These are phyloP conservation scores for Roridomyces roridus DNA, from an alignment of 768 basidiomycete genomes.

Conservation along the genomic window DNA sequence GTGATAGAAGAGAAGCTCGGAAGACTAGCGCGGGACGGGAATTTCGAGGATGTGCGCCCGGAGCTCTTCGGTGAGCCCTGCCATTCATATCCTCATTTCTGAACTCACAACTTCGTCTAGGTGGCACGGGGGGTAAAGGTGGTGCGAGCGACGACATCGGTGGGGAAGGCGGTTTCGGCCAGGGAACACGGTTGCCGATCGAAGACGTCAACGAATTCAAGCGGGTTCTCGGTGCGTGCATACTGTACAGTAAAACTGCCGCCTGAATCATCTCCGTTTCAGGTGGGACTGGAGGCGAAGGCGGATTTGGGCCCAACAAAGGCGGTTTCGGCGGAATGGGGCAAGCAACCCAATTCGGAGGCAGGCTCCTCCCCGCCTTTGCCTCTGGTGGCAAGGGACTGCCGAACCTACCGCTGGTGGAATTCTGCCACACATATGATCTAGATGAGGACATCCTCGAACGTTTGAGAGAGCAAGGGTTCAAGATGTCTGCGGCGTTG, in stretches of 20 bases:
- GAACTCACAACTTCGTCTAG: neutral
- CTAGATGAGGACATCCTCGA: neutral
- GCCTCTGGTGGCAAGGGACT: neutral
- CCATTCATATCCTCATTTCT: neutral
- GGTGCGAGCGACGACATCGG: neutral
- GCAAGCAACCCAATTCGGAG: neutral
- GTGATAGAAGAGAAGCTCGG: no score
- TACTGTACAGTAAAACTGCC: neutral
- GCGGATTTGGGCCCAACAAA: neutral
- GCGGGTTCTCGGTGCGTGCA: neutral
- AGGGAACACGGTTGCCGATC: neutral
- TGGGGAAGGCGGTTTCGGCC: slow-evolving; percentile 1
- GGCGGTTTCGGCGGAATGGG: neutral
- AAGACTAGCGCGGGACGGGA: no score
- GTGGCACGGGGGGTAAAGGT: neutral
- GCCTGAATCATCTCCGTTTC: neutral
- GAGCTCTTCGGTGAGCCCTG: neutral
- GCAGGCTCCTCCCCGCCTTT: neutral
- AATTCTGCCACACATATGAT: neutral
- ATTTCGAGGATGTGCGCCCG: no score
- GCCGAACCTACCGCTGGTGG: neutral
- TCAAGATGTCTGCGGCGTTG: neutral
- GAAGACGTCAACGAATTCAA: neutral
- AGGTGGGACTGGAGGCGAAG: neutral
- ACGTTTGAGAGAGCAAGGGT: neutral